Conservation (phyloP, 192 early-diverging fungal genomes). For the Obelidium mucronatum region DNA sequence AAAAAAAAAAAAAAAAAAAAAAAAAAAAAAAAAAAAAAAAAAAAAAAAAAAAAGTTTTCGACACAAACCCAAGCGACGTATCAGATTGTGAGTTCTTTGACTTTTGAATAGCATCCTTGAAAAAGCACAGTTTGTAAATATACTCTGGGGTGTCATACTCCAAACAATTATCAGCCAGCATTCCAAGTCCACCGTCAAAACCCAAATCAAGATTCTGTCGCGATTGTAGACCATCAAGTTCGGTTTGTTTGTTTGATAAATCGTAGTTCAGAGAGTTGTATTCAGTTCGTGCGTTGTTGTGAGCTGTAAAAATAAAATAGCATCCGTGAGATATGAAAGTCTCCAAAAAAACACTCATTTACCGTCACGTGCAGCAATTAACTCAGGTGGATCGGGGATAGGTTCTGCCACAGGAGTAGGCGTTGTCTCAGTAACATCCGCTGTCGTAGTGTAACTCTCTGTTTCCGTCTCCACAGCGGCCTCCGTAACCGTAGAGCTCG, state of each 20-base stretch:
- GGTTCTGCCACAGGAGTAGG: not conserved
- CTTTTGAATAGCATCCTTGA: constrained; percentile 78
- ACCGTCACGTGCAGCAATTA: constrained; percentile 9
- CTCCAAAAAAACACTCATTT: too few relatives aligned
- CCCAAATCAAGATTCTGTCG: constrained; percentile 76
- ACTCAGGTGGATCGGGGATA: constrained; percentile 12
- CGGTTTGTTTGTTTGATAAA: constrained; percentile 16
- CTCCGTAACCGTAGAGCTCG: too few relatives aligned
- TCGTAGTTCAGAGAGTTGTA: constrained; percentile 19
- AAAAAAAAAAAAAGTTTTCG: too few relatives aligned
- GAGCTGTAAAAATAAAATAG: too few relatives aligned
- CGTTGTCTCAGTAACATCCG: not conserved
- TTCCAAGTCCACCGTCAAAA: constrained; percentile 66
- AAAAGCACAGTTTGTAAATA: constrained; percentile 82
- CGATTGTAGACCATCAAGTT: constrained; percentile 46
- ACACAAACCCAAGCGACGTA: constrained; percentile 60
- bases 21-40: too few relatives aligned
- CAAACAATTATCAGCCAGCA: constrained; percentile 74
- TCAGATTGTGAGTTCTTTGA: constrained; percentile 61
- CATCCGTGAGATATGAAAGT: too few relatives aligned
- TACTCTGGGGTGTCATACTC: constrained; percentile 69
- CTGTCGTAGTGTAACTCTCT: not conserved
- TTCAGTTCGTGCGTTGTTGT: too few relatives aligned
- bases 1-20: too few relatives aligned
- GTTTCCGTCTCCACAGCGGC: not conserved